Conservation (phyloP, 2,329 filamentous ascomycete genomes). For the Fusarium albosuccineum region DNA sequence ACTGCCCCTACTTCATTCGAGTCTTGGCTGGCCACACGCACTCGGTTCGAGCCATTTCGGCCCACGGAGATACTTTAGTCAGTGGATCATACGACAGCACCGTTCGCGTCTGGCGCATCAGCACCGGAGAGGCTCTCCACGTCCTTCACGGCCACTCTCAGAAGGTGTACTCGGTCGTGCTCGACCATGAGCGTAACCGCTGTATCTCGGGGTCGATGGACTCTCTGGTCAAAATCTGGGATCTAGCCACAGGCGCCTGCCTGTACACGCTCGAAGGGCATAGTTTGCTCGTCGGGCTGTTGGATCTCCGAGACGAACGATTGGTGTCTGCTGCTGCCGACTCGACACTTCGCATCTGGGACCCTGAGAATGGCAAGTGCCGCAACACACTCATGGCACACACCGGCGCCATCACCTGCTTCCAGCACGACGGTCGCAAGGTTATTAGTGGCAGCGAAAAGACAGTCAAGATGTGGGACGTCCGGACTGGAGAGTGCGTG, state of each 20-base stretch:
- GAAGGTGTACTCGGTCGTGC: constrained; percentile 97
- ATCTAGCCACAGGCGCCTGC: constrained; percentile 85
- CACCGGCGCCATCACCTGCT: constrained; percentile 97
- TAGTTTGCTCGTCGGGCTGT: constrained; percentile 87
- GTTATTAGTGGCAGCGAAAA: constrained; percentile 97
- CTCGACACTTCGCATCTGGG: constrained; percentile 95
- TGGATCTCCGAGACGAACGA: constrained; percentile 89
- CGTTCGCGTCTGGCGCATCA: constrained; percentile 97
- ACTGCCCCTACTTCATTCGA: constrained; percentile 95
- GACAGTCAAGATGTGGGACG: constrained; percentile 99
- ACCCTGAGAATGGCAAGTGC: constrained; percentile 91
- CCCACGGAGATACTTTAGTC: constrained; percentile 94
- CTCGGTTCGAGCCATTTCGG: constrained; percentile 95
- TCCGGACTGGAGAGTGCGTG: constrained; percentile 90
- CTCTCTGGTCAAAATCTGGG: constrained; percentile 98
- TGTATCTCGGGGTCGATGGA: constrained; percentile 99
- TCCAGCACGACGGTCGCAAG: constrained; percentile 96
- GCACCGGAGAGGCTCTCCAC: constrained; percentile 89
- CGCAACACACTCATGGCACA: constrained; percentile 92
- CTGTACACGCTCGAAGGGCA: constrained; percentile 94
- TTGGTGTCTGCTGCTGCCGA: constrained; percentile 96
- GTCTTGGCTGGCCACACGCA: constrained; percentile 88
- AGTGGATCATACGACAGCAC: constrained; percentile 97
- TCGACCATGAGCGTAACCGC: constrained; percentile 90
- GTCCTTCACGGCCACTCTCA: constrained; percentile 87